Percentiles rank a stretch among this genome's conserved stretches.
phyloP scores from a whole-genome alignment of 129 eudicot species.

The Pseudognaphalium luteoalbum region DNA sequence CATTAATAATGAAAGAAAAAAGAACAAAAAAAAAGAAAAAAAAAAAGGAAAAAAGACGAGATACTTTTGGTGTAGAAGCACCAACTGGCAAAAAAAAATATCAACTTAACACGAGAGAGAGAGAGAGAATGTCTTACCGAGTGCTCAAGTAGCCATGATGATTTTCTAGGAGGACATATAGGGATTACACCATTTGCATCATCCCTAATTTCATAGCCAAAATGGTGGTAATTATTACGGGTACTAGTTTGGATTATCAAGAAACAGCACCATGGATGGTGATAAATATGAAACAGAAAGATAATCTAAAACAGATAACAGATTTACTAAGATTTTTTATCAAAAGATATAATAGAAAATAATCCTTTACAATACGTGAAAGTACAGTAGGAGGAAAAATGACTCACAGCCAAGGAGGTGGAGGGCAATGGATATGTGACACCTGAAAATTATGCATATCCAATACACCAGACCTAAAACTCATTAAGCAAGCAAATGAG shows the following conservation, averaged over 20 bases:
- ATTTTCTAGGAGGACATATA: slow-evolving; percentile 50
- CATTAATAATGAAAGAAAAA: background rate
- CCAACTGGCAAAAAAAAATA: background rate
- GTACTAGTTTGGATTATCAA: background rate
- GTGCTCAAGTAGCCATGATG: slow-evolving; percentile 75
- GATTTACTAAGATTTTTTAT: background rate
- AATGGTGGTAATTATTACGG: slow-evolving; percentile 10
- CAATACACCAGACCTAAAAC: slow-evolving; percentile 82
- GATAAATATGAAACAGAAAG: background rate
- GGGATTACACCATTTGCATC: slow-evolving; percentile 29
- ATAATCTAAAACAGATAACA: background rate
- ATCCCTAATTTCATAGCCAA: slow-evolving; percentile 48
- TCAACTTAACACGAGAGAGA: background rate
- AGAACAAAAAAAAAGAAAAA: no score
- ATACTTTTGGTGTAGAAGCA: background rate
- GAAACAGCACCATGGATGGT: background rate
- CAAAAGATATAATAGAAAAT: background rate
- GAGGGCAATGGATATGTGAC: slow-evolving; percentile 95
- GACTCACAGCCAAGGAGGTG: slow-evolving; percentile 94
- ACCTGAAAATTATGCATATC: slow-evolving; percentile 62
- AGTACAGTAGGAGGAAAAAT: slow-evolving; percentile 3
- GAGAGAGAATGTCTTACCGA: slow-evolving; percentile 47
- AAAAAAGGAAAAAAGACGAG: background rate
- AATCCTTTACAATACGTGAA: background rate
- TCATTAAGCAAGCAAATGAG: slow-evolving; percentile 2